phyloP scores from a whole-genome alignment of 257 asterid species.

The Euphrasia confusa region DNA sequence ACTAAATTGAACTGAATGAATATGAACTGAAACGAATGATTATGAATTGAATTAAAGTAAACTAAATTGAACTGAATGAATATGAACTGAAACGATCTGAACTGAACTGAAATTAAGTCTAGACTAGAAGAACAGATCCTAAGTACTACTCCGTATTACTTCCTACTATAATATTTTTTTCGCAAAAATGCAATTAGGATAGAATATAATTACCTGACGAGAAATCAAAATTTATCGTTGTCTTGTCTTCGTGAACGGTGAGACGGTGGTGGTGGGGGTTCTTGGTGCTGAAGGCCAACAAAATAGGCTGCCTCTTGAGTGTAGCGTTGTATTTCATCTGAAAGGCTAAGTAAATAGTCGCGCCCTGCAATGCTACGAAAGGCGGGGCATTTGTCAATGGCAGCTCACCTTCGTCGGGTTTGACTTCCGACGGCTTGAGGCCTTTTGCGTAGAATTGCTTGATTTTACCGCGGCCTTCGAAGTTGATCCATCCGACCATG shows the following conservation, averaged over 20 bases:
- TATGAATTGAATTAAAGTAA: too few relatives aligned
- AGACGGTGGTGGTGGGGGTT: conserved; percentile 78
- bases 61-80: too few relatives aligned
- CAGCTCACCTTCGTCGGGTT: conserved; percentile 62
- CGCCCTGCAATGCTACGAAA: conserved; percentile 51
- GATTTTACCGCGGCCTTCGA: conserved; percentile 65
- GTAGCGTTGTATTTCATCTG: conserved; percentile 57
- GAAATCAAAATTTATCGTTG: conserved; percentile 54
- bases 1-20: too few relatives aligned
- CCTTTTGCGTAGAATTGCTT: conserved; percentile 67
- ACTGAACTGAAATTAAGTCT: too few relatives aligned
- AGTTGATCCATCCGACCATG: conserved; percentile 81
- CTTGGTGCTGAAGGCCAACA: conserved; percentile 65
- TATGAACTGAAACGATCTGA: too few relatives aligned
- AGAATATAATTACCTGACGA: conserved; percentile 48
- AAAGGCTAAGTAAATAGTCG: conserved; percentile 70
- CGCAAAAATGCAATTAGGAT: too few relatives aligned
- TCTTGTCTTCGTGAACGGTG: conserved; percentile 73
- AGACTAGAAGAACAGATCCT: too few relatives aligned
- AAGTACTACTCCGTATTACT: too few relatives aligned
- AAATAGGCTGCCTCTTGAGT: conserved; percentile 59
- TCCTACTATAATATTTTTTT: too few relatives aligned
- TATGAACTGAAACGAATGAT: too few relatives aligned
- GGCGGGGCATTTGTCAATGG: conserved; percentile 79
- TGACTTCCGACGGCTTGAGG: conserved; percentile 55